Evolutionary conservation across 2,329 filamentous ascomycete species (phyloP).

Genomic region (Aspergillus pseudoterreus): DNA sequence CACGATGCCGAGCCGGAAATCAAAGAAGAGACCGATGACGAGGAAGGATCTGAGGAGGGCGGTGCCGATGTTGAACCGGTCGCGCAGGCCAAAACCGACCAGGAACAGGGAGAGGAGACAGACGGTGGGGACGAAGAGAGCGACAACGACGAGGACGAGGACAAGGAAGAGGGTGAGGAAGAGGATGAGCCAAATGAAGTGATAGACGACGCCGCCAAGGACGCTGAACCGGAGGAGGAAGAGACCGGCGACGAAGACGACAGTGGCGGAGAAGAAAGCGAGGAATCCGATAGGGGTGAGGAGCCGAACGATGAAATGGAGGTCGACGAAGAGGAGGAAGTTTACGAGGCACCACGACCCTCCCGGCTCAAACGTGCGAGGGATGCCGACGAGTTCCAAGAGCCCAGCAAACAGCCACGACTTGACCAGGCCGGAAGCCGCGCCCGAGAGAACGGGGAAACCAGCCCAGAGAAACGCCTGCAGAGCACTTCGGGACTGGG

Average conservation of each 20-base stretch:
- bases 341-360: not conserved
- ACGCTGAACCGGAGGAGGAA: not conserved
- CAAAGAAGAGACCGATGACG: too few species aligned
- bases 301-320: slow-evolving; percentile 10
- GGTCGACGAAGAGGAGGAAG: slow-evolving; percentile 1
- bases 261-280: slow-evolving; percentile 2
- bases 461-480: not conserved
- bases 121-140: not conserved
- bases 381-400: slow-evolving; percentile 12
- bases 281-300: too few species aligned
- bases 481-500: slow-evolving; percentile 12
- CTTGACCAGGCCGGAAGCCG: slow-evolving; percentile 12
- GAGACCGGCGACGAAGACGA: slow-evolving; percentile 10
- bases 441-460: not conserved
- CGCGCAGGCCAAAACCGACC: too few species aligned
- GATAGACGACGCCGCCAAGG: too few species aligned
- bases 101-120: too few species aligned
- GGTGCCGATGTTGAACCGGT: too few species aligned
- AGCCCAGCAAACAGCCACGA: slow-evolving; percentile 24
- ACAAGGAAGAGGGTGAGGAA: too few species aligned
- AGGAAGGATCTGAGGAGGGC: too few species aligned
- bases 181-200: too few species aligned
- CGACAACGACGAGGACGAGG: too few species aligned
- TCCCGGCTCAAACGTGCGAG: slow-evolving; percentile 23
- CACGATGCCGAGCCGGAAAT: too few species aligned